These are phyloP conservation scores for Medicago arabica DNA, from an alignment of 306 rosid species.

Conservation along the genomic window DNA sequence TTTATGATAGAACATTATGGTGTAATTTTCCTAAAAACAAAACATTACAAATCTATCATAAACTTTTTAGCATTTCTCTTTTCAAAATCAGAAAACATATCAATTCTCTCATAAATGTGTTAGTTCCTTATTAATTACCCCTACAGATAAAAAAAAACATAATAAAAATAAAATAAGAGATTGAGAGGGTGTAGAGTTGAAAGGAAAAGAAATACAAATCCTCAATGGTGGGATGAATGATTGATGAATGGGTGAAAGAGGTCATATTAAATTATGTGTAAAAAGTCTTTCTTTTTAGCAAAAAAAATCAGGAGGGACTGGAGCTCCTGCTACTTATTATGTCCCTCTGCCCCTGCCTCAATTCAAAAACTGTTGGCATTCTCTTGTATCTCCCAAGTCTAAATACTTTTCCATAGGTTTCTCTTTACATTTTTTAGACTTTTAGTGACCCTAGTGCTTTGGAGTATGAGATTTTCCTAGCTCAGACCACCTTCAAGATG, in stretches of 20 bases:
- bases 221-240: not conserved
- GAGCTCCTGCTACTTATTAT: not conserved
- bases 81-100: constrained; percentile 7
- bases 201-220: not conserved
- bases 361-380: constrained; percentile 1
- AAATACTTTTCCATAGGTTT: not conserved
- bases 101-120: not conserved
- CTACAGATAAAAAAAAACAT: not conserved
- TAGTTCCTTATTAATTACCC: not conserved
- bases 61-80: not conserved
- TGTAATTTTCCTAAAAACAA: not conserved
- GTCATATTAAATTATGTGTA: not conserved
- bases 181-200: not conserved
- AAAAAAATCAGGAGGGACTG: not conserved
- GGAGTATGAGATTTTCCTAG: not conserved
- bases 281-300: not conserved
- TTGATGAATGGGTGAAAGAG: not conserved
- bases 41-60: not conserved
- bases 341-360: not conserved
- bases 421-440: not conserved
- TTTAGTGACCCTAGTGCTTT: not conserved
- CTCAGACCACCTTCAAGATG: not conserved
- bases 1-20: too few species aligned
- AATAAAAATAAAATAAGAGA: not conserved
- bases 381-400: not conserved